A percentile compares a stretch with the other conserved stretches of the same genome.
phyloP scores from a whole-genome alignment of 768 basidiomycete species.

The Daedaleopsis nitida region DNA sequence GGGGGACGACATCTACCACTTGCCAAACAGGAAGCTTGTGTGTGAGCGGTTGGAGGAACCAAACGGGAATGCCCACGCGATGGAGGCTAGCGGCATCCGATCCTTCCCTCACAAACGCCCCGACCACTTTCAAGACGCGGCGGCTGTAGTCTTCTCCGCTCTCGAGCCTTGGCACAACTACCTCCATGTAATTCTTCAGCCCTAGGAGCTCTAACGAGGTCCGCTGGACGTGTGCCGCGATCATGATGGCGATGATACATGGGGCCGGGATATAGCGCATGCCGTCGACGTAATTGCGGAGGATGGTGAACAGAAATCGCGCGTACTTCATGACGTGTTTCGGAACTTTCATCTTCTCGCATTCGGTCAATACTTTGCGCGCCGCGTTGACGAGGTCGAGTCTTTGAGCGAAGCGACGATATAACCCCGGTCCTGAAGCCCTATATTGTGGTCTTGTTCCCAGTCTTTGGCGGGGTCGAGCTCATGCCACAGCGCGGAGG shows the following conservation, averaged over 20 bases:
- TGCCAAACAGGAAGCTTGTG: not conserved
- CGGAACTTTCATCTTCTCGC: not conserved
- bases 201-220: constrained; percentile 4
- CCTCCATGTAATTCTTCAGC: not conserved
- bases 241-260: not conserved
- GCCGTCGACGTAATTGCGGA: not conserved
- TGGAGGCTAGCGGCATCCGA: not conserved
- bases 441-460: not conserved
- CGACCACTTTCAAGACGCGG: not conserved
- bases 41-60: constrained; percentile 8
- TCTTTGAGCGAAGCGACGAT: not conserved
- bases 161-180: not conserved
- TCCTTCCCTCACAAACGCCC: not conserved
- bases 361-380: not conserved
- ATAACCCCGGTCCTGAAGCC: not conserved
- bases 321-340: not conserved
- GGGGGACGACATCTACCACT: not conserved
- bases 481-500: not conserved
- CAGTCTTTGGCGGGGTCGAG: not conserved
- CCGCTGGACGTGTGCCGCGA: constrained; percentile 9
- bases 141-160: not conserved
- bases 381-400: not conserved
- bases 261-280: not conserved
- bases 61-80: constrained; percentile 3
- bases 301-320: not conserved